A percentile compares a stretch with the other conserved stretches of the same genome.
Evolutionary conservation across 306 rosid species (phyloP).

Genomic region (Crotalaria pallida): DNA sequence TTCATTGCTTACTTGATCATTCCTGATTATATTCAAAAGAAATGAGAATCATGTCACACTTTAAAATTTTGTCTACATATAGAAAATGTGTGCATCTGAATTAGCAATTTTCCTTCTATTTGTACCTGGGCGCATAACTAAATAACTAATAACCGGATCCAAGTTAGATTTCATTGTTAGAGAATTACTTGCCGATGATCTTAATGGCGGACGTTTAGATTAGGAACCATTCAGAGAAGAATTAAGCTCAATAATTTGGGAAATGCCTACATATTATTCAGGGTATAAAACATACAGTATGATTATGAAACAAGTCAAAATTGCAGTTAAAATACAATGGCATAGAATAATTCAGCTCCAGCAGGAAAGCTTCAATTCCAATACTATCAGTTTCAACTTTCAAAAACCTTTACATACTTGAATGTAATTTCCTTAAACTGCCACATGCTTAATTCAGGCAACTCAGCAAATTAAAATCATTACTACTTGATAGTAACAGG

Average conservation of each 20-base stretch:
- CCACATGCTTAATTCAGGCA: background rate
- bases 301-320: background rate
- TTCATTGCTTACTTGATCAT: background rate
- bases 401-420: background rate
- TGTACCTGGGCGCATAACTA: too few species aligned
- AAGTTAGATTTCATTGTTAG: background rate
- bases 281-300: background rate
- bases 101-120: background rate
- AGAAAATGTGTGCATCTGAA: background rate
- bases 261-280: background rate
- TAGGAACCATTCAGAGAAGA: background rate
- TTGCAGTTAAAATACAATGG: background rate
- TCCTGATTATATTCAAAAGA: background rate
- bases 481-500: background rate
- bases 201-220: background rate
- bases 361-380: background rate
- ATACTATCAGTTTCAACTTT: background rate
- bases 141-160: background rate
- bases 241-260: background rate
- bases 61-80: background rate
- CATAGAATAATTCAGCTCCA: background rate
- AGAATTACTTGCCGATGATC: background rate
- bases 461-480: background rate
- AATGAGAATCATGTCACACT: background rate
- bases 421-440: background rate